These are phyloP conservation scores for Pleurotus giganteus DNA, from an alignment of 768 basidiomycete genomes.

Conservation along the genomic window DNA sequence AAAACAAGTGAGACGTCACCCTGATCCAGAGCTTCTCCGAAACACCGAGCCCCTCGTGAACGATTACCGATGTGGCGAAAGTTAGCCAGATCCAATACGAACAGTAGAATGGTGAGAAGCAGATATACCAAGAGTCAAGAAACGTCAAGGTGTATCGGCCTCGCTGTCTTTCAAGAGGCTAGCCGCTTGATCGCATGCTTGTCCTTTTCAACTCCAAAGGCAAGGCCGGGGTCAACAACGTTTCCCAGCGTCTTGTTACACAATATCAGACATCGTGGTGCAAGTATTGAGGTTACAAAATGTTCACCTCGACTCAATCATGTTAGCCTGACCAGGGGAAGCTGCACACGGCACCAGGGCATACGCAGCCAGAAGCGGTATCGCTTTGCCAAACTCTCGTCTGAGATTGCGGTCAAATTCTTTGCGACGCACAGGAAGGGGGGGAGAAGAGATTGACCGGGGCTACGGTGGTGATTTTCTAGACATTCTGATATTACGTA, in stretches of 20 bases:
- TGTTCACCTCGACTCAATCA: constrained; percentile 64
- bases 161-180: constrained; percentile 22
- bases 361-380: constrained; percentile 81
- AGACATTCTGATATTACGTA: constrained; percentile 7
- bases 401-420: constrained; percentile 88
- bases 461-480: constrained; percentile 87
- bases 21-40: no score
- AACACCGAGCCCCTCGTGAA: no score
- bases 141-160: no score
- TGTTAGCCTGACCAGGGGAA: constrained; percentile 42
- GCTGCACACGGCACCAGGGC: constrained; percentile 78
- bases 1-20: no score
- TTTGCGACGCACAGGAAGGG: constrained; percentile 87
- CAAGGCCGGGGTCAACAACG: constrained; percentile 68
- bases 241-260: constrained; percentile 72
- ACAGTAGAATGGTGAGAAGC: no score
- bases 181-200: constrained; percentile 40
- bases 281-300: background rate
- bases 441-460: constrained; percentile 71
- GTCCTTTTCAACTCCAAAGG: constrained; percentile 69
- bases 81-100: no score
- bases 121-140: no score
- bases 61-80: no score
- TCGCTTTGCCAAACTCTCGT: constrained; percentile 83
- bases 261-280: background rate